phyloP scores from a whole-genome alignment of 176 grass and related monocot species.

The Coix lacrymajobi region DNA sequence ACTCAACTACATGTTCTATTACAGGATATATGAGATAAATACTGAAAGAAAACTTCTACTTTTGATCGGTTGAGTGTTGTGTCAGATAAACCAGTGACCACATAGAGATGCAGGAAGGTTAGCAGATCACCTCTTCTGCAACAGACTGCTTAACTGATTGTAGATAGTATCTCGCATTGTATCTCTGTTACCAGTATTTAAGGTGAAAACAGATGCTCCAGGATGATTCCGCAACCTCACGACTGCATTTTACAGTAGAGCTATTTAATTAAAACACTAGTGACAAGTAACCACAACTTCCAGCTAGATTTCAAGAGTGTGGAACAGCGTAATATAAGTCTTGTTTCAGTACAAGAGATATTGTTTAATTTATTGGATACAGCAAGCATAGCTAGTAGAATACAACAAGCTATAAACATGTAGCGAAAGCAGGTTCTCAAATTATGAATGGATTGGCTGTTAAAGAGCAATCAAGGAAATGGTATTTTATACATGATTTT shows the following conservation, averaged over 20 bases:
- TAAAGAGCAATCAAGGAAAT: background rate
- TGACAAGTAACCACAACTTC: background rate
- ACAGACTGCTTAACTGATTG: slow-evolving; percentile 55
- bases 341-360: background rate
- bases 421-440: background rate
- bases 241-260: slow-evolving; percentile 38
- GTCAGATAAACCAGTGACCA: background rate
- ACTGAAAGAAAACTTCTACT: background rate
- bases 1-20: background rate
- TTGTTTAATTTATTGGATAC: background rate
- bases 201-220: slow-evolving; percentile 63
- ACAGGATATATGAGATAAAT: slow-evolving; percentile 15
- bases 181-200: slow-evolving; percentile 66
- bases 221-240: slow-evolving; percentile 96
- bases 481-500: background rate
- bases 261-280: background rate
- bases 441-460: background rate
- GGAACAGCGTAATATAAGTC: background rate
- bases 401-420: background rate
- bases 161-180: slow-evolving; percentile 53
- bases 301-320: background rate
- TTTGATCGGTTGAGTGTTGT: background rate
- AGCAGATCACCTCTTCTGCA: slow-evolving; percentile 43
- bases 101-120: background rate
- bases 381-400: background rate